phyloP scores from a whole-genome alignment of 164 flowering plant genomes.

The Nymphaea thermarum region DNA sequence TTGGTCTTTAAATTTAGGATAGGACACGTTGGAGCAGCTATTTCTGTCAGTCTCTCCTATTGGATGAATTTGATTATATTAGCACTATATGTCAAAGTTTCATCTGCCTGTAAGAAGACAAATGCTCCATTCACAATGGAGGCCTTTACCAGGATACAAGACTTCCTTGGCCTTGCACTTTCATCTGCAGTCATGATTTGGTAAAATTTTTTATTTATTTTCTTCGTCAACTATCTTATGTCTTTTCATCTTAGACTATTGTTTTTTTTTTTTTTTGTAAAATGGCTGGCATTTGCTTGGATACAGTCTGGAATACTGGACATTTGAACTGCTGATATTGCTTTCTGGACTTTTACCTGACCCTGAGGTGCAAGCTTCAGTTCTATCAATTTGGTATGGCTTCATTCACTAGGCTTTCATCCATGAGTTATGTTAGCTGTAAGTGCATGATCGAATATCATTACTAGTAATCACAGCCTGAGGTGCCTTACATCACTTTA shows the following conservation, averaged over 20 bases:
- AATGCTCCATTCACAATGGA: conserved; percentile 48
- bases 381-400: conserved; percentile 60
- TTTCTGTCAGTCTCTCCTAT: conserved; percentile 26
- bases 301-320: conserved; percentile 73
- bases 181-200: conserved; percentile 86
- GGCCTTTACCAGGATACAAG: conserved; percentile 36
- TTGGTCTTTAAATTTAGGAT: conserved; percentile 36
- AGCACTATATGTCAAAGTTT: conserved; percentile 21
- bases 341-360: conserved; percentile 65
- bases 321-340: conserved; percentile 56
- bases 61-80: conserved; percentile 40
- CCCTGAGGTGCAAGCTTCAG: conserved; percentile 66
- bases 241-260: background rate
- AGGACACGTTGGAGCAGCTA: conserved; percentile 31
- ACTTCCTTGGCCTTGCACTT: conserved; percentile 56
- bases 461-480: no score
- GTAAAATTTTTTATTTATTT: conserved; percentile 14
- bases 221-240: background rate
- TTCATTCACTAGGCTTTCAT: no score
- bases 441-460: no score
- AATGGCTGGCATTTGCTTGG: background rate
- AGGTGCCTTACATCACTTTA: no score
- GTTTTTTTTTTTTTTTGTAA: background rate
- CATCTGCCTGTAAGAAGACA: conserved; percentile 44
- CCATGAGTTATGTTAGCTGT: no score